Evolutionary conservation across 768 basidiomycete genomes (phyloP).

Genomic region (Lyophyllum decastes): DNA sequence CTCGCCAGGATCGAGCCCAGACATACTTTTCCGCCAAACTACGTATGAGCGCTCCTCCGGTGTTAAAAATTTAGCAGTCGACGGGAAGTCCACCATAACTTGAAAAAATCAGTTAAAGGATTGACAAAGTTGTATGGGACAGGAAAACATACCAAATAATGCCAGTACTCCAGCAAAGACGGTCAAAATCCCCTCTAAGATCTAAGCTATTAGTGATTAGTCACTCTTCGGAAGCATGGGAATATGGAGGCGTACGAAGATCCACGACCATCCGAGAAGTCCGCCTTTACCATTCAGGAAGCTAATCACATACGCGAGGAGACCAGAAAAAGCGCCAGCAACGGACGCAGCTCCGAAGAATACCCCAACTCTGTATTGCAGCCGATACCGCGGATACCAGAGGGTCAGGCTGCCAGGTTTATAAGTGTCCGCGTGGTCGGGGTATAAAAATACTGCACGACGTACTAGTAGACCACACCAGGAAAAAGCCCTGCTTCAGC

Average conservation of each 20-base stretch:
- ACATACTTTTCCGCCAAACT: conserved; percentile 55
- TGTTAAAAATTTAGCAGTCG: conserved; percentile 60
- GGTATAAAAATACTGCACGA: background rate
- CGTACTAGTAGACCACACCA: conserved; percentile 73
- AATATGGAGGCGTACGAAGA: conserved; percentile 46
- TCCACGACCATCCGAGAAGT: conserved; percentile 67
- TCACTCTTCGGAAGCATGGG: background rate
- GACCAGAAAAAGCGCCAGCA: conserved; percentile 63
- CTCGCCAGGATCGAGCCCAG: too few species aligned
- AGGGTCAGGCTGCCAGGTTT: conserved; percentile 47
- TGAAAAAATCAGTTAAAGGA: too few species aligned
- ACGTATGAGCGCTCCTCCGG: conserved; percentile 59
- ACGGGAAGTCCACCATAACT: conserved; percentile 65
- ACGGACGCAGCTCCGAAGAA: conserved; percentile 69
- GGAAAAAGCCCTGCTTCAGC: conserved; percentile 76
- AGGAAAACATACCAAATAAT: conserved; percentile 44
- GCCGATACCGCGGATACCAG: conserved; percentile 67
- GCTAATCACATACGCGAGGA: conserved; percentile 56
- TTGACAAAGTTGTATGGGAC: background rate
- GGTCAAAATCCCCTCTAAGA: conserved; percentile 66
- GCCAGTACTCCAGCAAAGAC: conserved; percentile 56
- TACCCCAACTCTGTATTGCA: conserved; percentile 59
- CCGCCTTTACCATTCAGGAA: conserved; percentile 50
- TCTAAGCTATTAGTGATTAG: conserved; percentile 31
- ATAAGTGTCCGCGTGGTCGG: background rate